phyloP scores from a whole-genome alignment of 2,329 filamentous ascomycete genomes.

The Fusarium floridanum region DNA sequence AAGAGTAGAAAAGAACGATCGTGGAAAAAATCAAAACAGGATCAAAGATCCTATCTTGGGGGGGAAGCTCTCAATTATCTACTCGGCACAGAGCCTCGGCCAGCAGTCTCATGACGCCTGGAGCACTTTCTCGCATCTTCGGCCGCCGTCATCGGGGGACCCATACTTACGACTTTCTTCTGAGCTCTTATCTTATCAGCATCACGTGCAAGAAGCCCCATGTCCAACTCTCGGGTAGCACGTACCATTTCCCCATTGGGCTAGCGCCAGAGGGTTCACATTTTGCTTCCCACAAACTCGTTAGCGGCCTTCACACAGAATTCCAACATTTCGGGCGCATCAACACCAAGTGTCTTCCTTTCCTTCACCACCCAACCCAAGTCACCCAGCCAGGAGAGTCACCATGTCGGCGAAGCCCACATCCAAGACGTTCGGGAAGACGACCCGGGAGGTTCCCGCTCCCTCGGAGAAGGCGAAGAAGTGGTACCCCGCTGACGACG shows the following conservation, averaged over 20 bases:
- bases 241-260: slow-evolving; percentile 44
- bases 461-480: slow-evolving; percentile 94
- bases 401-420: slow-evolving; percentile 81
- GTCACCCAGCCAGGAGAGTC: slow-evolving; percentile 62
- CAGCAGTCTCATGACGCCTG: slow-evolving; percentile 44
- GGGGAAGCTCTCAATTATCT: slow-evolving; percentile 39
- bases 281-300: slow-evolving; percentile 60
- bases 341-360: slow-evolving; percentile 55
- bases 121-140: slow-evolving; percentile 59
- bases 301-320: slow-evolving; percentile 58
- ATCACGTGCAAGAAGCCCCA: slow-evolving; percentile 55
- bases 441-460: slow-evolving; percentile 90
- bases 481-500: slow-evolving; percentile 98
- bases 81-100: slow-evolving; percentile 22
- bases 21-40: slow-evolving; percentile 11
- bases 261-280: slow-evolving; percentile 58
- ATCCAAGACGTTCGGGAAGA: slow-evolving; percentile 98
- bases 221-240: slow-evolving; percentile 42
- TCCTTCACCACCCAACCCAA: slow-evolving; percentile 52
- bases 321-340: slow-evolving; percentile 56
- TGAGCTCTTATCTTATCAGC: slow-evolving; percentile 36
- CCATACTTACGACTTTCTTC: background rate
- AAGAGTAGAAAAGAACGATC: slow-evolving; percentile 7
- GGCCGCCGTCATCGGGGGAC: slow-evolving; percentile 36
- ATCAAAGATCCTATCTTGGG: slow-evolving; percentile 13